Conservation (phyloP, 2,329 filamentous ascomycete genomes). For the Hypoxylon sp. region DNA sequence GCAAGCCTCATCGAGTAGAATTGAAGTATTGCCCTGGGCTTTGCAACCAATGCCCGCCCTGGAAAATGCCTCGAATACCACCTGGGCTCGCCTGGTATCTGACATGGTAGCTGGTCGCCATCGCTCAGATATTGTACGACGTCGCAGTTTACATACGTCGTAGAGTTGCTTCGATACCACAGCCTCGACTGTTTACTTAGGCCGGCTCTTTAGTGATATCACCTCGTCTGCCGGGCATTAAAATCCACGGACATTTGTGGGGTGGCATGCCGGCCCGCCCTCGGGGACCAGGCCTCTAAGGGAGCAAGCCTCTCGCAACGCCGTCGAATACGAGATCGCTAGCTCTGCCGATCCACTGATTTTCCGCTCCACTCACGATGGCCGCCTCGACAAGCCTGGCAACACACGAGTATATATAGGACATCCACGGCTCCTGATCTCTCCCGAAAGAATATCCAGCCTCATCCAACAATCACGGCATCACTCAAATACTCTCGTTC, state of each 20-base stretch:
- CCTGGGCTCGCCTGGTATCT: no score
- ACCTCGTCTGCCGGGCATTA: not conserved
- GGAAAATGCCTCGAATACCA: no score
- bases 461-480: slow-evolving; percentile 13
- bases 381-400: slow-evolving; percentile 3
- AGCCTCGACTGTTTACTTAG: no score
- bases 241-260: not conserved
- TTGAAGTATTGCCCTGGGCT: no score
- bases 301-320: slow-evolving; percentile 5
- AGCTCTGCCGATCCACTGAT: slow-evolving; percentile 13
- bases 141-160: no score
- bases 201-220: not conserved
- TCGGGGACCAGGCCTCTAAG: not conserved
- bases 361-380: slow-evolving; percentile 8
- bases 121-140: no score
- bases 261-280: not conserved
- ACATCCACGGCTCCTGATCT: not conserved
- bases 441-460: not conserved
- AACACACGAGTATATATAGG: slow-evolving; percentile 11
- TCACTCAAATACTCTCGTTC: not conserved
- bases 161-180: no score
- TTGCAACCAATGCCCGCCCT: no score
- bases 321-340: slow-evolving; percentile 21
- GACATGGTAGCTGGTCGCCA: no score
- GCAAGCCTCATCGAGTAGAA: no score